These are phyloP conservation scores for Tulasnella sp. DNA, from an alignment of 768 basidiomycete genomes.

Conservation along the genomic window DNA sequence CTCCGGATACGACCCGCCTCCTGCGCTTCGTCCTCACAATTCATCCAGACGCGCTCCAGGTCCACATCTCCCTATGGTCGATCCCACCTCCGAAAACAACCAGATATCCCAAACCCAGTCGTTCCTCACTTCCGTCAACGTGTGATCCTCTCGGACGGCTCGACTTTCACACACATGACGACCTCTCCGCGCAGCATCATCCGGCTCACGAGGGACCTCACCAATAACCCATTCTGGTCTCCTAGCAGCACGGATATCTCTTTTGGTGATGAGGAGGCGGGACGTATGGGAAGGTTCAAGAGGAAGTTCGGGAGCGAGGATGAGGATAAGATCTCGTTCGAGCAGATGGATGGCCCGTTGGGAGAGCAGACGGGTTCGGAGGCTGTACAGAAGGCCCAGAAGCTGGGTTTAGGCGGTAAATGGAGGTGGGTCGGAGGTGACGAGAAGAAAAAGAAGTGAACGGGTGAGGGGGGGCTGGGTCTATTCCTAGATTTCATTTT, in stretches of 20 bases:
- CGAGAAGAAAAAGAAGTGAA: slow-evolving; percentile 6
- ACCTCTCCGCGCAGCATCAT: slow-evolving; percentile 74
- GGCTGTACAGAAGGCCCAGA: background rate
- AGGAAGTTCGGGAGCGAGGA: slow-evolving; percentile 47
- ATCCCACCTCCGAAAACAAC: slow-evolving; percentile 65
- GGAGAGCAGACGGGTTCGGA: background rate
- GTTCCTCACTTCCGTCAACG: slow-evolving; percentile 80
- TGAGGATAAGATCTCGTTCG: slow-evolving; percentile 29
- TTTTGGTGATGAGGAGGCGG: slow-evolving; percentile 61
- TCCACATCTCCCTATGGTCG: slow-evolving; percentile 63
- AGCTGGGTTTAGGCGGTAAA: slow-evolving; percentile 6
- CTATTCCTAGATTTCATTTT: no score
- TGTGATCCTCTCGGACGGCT: slow-evolving; percentile 79
- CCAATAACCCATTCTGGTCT: slow-evolving; percentile 83
- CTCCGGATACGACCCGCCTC: background rate
- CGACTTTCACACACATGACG: slow-evolving; percentile 77
- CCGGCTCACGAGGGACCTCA: slow-evolving; percentile 73
- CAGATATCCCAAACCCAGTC: slow-evolving; percentile 65
- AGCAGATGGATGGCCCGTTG: slow-evolving; percentile 1
- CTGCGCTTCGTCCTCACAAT: background rate
- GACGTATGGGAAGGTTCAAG: slow-evolving; percentile 72
- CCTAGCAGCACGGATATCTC: slow-evolving; percentile 39
- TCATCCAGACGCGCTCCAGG: slow-evolving; percentile 5
- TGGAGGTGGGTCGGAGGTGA: background rate
- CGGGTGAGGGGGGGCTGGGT: no score